Conservation (phyloP, 352 stramenopile species). For the Phytopythium chamaehyphon region DNA sequence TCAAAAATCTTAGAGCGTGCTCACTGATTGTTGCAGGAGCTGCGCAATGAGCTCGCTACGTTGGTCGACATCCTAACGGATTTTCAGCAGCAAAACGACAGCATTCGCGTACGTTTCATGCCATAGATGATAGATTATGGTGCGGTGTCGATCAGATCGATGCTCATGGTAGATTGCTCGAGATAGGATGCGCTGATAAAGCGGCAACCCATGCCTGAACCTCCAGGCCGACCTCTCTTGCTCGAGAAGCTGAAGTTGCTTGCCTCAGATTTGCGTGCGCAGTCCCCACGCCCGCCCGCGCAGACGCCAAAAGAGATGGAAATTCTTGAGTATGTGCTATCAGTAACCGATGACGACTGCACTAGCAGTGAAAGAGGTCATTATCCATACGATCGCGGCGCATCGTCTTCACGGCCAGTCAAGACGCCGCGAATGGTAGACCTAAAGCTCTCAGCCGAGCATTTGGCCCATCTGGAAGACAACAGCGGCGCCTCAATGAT, state of each 20-base stretch:
- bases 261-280: conserved; percentile 32
- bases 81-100: conserved; percentile 77
- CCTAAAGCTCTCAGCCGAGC: conserved; percentile 9
- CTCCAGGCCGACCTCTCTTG: conserved; percentile 54
- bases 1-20: no score
- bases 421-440: conserved; percentile 51
- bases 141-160: not conserved
- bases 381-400: conserved; percentile 8
- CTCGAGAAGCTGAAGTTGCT: conserved; percentile 75
- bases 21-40: conserved; percentile 19
- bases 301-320: conserved; percentile 46
- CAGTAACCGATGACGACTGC: conserved; percentile 5
- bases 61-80: conserved; percentile 74
- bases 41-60: conserved; percentile 49
- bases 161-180: not conserved
- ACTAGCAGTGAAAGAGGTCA: conserved; percentile 2
- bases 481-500: conserved; percentile 22
- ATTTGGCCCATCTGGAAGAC: conserved; percentile 32
- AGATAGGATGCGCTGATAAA: conserved; percentile 51
- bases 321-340: conserved; percentile 60
- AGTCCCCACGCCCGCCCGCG: conserved; percentile 14
- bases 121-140: not conserved
- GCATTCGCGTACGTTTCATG: conserved; percentile 47
- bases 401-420: conserved; percentile 6
- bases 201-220: conserved; percentile 49